A percentile compares a stretch with the other conserved stretches of the same genome.
Conservation (phyloP, 1,139 yeast genomes). For the Saccharomyces hybrid region DNA sequence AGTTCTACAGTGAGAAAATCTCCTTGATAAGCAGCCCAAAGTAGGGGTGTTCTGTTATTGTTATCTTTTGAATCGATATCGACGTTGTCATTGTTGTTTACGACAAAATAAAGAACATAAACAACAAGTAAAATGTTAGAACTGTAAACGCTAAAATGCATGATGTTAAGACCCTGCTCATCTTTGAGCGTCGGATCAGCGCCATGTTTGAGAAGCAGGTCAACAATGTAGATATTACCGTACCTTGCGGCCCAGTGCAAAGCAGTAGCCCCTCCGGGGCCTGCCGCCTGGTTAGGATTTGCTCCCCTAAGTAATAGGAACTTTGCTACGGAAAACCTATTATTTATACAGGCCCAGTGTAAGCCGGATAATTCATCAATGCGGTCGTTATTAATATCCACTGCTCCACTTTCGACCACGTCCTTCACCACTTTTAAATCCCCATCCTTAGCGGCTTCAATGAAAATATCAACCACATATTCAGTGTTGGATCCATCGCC, state of each 20-base stretch:
- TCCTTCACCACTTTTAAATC: constrained; percentile 38
- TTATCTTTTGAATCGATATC: constrained; percentile 10
- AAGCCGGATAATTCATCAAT: constrained; percentile 69
- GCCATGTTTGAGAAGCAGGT: constrained; percentile 52
- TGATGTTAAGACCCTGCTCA: constrained; percentile 68
- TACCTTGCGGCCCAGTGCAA: constrained; percentile 88
- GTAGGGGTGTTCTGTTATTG: constrained; percentile 61
- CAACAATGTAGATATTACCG: constrained; percentile 76
- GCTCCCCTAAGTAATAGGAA: constrained; percentile 57
- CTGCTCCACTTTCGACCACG: constrained; percentile 35
- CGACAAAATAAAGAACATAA: constrained; percentile 47
- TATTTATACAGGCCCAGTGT: constrained; percentile 91
- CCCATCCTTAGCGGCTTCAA: constrained; percentile 41
- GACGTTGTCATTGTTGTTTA: constrained; percentile 6
- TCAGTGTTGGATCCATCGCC: neutral
- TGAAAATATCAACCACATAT: neutral
- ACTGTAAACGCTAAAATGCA: constrained; percentile 80
- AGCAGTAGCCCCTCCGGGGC: constrained; percentile 67
- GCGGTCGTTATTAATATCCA: constrained; percentile 34
- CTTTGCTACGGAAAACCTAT: constrained; percentile 54
- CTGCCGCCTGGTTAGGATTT: constrained; percentile 60
- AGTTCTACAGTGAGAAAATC: constrained; percentile 67
- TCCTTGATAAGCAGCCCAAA: constrained; percentile 94
- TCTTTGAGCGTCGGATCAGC: constrained; percentile 66
- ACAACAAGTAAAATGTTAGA: constrained; percentile 76